A percentile compares a stretch with the other conserved stretches of the same genome.
Conservation (phyloP, 805 yeast genomes). For the Komagataella ulmi region DNA sequence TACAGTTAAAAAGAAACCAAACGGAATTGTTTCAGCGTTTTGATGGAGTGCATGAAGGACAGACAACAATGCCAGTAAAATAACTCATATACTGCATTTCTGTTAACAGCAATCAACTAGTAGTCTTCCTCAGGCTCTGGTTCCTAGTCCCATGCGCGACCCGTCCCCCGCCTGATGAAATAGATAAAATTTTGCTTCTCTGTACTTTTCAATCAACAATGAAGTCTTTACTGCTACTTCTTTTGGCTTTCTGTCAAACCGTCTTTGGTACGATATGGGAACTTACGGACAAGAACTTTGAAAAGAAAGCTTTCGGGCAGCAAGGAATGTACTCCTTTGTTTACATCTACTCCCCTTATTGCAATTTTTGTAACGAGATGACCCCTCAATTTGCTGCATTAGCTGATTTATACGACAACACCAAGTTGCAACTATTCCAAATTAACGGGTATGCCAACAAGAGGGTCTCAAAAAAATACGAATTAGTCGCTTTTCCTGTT, state of each 20-base stretch:
- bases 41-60: too few species aligned
- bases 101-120: too few species aligned
- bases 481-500: conserved; percentile 32
- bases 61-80: too few species aligned
- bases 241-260: background rate
- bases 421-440: conserved; percentile 20
- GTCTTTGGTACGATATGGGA: background rate
- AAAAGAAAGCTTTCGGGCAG: background rate
- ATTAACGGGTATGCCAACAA: conserved; percentile 20
- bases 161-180: background rate
- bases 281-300: conserved; percentile 1
- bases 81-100: too few species aligned
- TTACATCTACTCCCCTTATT: conserved; percentile 22
- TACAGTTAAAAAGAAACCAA: too few species aligned
- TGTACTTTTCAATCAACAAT: background rate
- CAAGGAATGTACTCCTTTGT: conserved; percentile 2
- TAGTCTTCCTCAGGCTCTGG: too few species aligned
- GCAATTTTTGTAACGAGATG: conserved; percentile 32
- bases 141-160: background rate
- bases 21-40: too few species aligned
- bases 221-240: background rate
- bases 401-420: conserved; percentile 25
- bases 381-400: conserved; percentile 31
- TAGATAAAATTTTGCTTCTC: background rate
- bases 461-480: conserved; percentile 23